Evolutionary conservation across 176 grass and related monocot genomes (phyloP).

Genomic region (Hordeum vulgare): MorexV3_pseudomolecules_assembly NC_058519.1:45568037-45568536

Average conservation of each 20-base stretch:
- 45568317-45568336: neutral
- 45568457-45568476: no score
- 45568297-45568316: neutral
- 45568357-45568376: no score
- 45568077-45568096: neutral
- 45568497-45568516: no score
- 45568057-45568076: neutral
- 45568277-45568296: no score
- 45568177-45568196: neutral
- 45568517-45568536: accelerated
- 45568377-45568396: no score
- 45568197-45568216: neutral
- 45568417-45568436: no score
- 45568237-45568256: neutral
- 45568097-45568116: neutral
- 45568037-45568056: neutral
- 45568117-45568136: no score
- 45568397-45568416: no score
- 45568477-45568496: no score
- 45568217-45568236: neutral
- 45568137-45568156: no score
- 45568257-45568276: no score
- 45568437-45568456: no score
- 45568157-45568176: neutral
- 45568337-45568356: neutral